Evolutionary conservation across 768 basidiomycete genomes (phyloP).

Genomic region (Cyclocybe aegerita): DNA sequence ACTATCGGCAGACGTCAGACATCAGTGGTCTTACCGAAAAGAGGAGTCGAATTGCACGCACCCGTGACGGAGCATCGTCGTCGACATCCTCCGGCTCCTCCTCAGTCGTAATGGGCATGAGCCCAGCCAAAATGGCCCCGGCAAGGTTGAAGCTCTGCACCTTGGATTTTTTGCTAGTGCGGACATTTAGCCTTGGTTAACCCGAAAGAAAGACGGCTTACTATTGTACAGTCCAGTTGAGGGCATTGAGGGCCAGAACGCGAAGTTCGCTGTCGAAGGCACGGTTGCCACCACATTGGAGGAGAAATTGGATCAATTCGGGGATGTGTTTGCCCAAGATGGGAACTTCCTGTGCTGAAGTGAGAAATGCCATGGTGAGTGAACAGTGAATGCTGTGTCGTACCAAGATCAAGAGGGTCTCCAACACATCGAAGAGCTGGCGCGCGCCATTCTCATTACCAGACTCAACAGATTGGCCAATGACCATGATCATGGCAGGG

Average conservation of each 20-base stretch:
- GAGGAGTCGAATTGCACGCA: conserved; percentile 36
- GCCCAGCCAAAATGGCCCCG: conserved; percentile 80
- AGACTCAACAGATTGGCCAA: conserved; percentile 78
- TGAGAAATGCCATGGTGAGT: conserved; percentile 6
- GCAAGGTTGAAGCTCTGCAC: conserved; percentile 86
- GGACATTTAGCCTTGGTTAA: conserved; percentile 3
- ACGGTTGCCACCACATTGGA: conserved; percentile 79
- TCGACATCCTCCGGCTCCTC: conserved; percentile 92
- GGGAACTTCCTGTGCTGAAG: conserved; percentile 76
- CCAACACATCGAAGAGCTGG: conserved; percentile 92
- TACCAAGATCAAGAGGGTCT: conserved; percentile 91
- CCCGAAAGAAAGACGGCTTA: conserved; percentile 30
- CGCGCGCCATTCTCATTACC: conserved; percentile 82
- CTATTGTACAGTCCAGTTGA: conserved; percentile 98
- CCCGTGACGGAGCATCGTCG: conserved; percentile 90
- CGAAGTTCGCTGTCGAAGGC: conserved; percentile 77
- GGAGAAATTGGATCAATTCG: conserved; percentile 85
- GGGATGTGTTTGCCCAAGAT: conserved; percentile 86
- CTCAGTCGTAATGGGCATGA: conserved; percentile 94
- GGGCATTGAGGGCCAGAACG: conserved; percentile 86
- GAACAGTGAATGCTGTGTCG: conserved; percentile 20
- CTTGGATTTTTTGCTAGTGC: conserved; percentile 88
- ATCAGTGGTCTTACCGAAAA: not conserved
- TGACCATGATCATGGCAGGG: conserved; percentile 85
- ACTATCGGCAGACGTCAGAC: conserved; percentile 40